A percentile compares a stretch with the other conserved stretches of the same genome.
Conservation (phyloP, 164 flowering plant species). For the Aristolochia fimbriata region DNA sequence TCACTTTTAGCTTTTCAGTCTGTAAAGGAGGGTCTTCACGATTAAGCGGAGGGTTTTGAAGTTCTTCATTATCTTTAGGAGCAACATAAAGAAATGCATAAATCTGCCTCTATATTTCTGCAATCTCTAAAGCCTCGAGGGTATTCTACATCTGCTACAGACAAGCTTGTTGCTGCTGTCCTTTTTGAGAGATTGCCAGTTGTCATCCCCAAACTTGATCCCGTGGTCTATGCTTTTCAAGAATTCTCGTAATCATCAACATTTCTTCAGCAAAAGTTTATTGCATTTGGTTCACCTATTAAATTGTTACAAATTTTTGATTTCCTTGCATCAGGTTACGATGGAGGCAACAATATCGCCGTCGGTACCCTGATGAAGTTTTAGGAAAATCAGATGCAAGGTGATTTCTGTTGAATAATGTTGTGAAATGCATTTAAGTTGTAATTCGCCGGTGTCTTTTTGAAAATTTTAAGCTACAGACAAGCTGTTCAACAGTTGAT, state of each 20-base stretch:
- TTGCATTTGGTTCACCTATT: too few relatives aligned
- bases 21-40: too few relatives aligned
- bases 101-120: constrained; percentile 10
- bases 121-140: constrained; percentile 29
- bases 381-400: constrained; percentile 57
- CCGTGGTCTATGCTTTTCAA: constrained; percentile 82
- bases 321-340: constrained; percentile 36
- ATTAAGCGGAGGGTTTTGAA: too few relatives aligned
- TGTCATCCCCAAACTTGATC: constrained; percentile 86
- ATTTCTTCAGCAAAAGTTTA: not conserved
- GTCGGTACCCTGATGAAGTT: constrained; percentile 68
- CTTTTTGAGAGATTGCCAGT: constrained; percentile 89
- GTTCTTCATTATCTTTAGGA: too few relatives aligned
- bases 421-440: too few relatives aligned
- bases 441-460: too few relatives aligned
- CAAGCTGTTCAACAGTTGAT: too few relatives aligned
- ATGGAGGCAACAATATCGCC: constrained; percentile 78
- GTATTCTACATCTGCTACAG: constrained; percentile 35
- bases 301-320: not conserved
- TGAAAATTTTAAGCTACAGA: too few relatives aligned
- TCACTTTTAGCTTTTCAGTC: too few relatives aligned
- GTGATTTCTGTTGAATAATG: constrained; percentile 17
- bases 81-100: constrained; percentile 4
- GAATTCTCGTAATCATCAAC: constrained; percentile 68
- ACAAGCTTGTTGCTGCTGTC: constrained; percentile 77